phyloP scores from a whole-genome alignment of 1,139 yeast genomes.

The Geotrichum cucujoidarum region DNA sequence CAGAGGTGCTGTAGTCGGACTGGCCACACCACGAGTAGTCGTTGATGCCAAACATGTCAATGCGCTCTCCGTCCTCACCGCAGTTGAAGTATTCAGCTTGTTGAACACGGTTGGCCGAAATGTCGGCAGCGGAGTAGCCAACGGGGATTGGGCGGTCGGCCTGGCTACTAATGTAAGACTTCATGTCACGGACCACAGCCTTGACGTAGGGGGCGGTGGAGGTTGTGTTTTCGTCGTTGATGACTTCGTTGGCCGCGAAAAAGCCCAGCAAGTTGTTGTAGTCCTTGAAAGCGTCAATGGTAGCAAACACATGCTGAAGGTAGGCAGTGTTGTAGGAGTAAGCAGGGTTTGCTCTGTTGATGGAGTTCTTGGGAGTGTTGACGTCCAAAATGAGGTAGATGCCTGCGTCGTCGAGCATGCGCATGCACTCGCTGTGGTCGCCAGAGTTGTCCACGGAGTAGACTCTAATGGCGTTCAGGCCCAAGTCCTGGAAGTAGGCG shows the following conservation, averaged over 20 bases:
- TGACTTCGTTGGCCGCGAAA: slow-evolving; percentile 91
- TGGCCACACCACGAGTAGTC: slow-evolving; percentile 96
- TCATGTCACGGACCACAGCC: slow-evolving; percentile 80
- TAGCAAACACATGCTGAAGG: slow-evolving; percentile 46
- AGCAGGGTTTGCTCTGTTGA: slow-evolving; percentile 76
- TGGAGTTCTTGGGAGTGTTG: slow-evolving; percentile 72
- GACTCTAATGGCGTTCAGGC: slow-evolving; percentile 78
- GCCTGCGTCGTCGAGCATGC: slow-evolving; percentile 83
- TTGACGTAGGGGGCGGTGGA: slow-evolving; percentile 66
- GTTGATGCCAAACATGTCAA: slow-evolving; percentile 93
- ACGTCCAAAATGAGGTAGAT: slow-evolving; percentile 88
- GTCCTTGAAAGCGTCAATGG: slow-evolving; percentile 74
- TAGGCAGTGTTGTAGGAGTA: slow-evolving; percentile 51
- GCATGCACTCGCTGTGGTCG: slow-evolving; percentile 86
- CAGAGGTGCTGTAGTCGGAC: slow-evolving; percentile 70
- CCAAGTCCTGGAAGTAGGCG: slow-evolving; percentile 59
- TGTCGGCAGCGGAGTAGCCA: slow-evolving; percentile 97
- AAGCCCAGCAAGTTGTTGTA: slow-evolving; percentile 87
- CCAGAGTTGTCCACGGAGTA: slow-evolving; percentile 80
- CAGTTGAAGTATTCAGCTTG: slow-evolving; percentile 83
- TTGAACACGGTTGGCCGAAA: slow-evolving; percentile 45
- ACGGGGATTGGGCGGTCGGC: slow-evolving; percentile 72
- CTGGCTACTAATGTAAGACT: slow-evolving; percentile 59
- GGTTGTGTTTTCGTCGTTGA: slow-evolving; percentile 79
- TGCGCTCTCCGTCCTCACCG: slow-evolving; percentile 52